phyloP scores from a whole-genome alignment of 345 rosid species.

The Pseudoturritis turrita region DNA sequence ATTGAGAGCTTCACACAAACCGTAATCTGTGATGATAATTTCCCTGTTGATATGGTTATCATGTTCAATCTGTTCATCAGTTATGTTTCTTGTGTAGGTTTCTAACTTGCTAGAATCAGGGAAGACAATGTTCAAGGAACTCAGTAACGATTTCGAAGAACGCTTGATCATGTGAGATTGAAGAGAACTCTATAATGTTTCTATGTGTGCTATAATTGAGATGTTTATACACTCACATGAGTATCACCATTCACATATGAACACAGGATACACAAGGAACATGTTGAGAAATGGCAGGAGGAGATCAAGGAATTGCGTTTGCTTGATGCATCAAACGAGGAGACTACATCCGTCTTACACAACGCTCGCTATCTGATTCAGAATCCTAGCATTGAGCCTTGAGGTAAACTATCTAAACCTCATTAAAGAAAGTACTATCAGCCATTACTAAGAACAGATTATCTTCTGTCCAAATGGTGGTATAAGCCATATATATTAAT shows the following conservation, averaged over 20 bases:
- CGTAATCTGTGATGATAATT: slow-evolving; percentile 36
- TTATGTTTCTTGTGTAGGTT: slow-evolving; percentile 42
- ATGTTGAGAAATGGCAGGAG: slow-evolving; percentile 82
- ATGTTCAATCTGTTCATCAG: too few relatives aligned
- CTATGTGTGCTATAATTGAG: not conserved
- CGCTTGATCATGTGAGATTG: slow-evolving; percentile 55
- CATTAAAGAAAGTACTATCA: not conserved
- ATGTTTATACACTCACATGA: not conserved
- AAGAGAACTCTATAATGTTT: not conserved
- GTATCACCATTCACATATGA: not conserved
- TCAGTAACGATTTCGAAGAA: slow-evolving; percentile 76
- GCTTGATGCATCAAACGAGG: slow-evolving; percentile 78
- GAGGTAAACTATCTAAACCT: slow-evolving; percentile 31
- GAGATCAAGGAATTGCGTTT: slow-evolving; percentile 69
- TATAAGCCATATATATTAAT: not conserved
- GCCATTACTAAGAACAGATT: not conserved
- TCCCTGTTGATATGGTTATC: too few relatives aligned
- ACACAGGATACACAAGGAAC: slow-evolving; percentile 82
- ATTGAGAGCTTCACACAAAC: slow-evolving; percentile 73
- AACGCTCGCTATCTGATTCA: slow-evolving; percentile 64
- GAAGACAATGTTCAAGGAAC: slow-evolving; percentile 70
- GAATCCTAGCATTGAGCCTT: slow-evolving; percentile 48
- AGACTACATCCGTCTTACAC: slow-evolving; percentile 50
- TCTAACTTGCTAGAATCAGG: slow-evolving; percentile 76
- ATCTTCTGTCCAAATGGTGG: not conserved